A percentile compares a stretch with the other conserved stretches of the same genome.
Evolutionary conservation across 2,329 filamentous ascomycete genomes (phyloP).

Genomic region (Sordariomycetes sp.): DNA sequence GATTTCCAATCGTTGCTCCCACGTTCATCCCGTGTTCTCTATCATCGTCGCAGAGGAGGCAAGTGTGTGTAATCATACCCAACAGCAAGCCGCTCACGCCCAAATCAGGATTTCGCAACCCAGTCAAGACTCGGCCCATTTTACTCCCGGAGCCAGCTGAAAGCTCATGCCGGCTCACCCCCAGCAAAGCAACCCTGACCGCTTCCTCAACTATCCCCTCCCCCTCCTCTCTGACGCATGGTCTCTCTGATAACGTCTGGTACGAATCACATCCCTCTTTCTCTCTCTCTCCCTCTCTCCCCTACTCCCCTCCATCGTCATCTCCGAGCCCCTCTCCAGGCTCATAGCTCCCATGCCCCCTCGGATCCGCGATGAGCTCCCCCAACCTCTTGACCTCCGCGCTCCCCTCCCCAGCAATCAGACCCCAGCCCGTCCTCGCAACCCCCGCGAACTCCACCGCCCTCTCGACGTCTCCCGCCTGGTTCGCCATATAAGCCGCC

Average conservation of each 20-base stretch:
- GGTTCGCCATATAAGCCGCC: slow-evolving; percentile 5
- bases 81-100: too few species aligned
- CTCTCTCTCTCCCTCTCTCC: not conserved
- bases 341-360: slow-evolving; percentile 3
- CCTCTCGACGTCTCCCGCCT: slow-evolving; percentile 3
- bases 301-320: not conserved
- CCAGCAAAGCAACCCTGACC: not conserved
- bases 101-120: too few species aligned
- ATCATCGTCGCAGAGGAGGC: too few species aligned
- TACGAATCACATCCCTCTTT: not conserved
- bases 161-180: slow-evolving; percentile 1
- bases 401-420: slow-evolving; percentile 2
- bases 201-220: slow-evolving; percentile 1
- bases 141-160: not conserved
- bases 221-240: not conserved
- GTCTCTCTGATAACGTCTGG: slow-evolving; percentile 1
- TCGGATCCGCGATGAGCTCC: slow-evolving; percentile 2
- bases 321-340: not conserved
- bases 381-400: slow-evolving; percentile 5
- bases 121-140: too few species aligned
- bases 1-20: too few species aligned
- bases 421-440: not conserved
- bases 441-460: not conserved
- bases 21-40: too few species aligned
- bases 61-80: too few species aligned